Base-by-base conservation (phyloP, 2,329 filamentous ascomycete species). In the Thielaviopsis ethacetica region DNA sequence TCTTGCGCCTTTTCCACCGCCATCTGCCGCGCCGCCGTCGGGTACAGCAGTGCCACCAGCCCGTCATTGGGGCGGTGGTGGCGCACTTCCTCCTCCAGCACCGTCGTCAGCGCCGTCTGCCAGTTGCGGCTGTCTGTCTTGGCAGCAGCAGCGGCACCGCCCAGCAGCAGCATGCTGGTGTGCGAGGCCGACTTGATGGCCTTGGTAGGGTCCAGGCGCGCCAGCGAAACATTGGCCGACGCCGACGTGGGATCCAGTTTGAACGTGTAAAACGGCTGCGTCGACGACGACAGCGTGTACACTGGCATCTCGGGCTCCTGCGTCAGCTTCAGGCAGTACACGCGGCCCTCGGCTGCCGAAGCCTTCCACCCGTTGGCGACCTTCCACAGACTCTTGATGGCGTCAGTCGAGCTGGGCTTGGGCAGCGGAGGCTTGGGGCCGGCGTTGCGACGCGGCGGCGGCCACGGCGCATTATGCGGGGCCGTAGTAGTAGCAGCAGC, bases 301-400 rank as follows among this genome's bases (percentile, higher is more conserved):
- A 86, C 75, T 0, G 83, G 84, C 3, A 83, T 78, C 63, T 84
- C 80, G 54, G 72, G 73, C 60, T 79, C 76, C 61, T 76, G 75
- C 1, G 73, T 71, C 68, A 84, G 69, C 63, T 75, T 77, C 66
- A 85, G 70, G 66, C 79, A 82, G 69, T 77, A 85, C 24, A 76
- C 75, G 22, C 78, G 72, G 5, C 80, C 81, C 65, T 84, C 80
- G 2, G 76, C 75, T 0, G 74, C 68, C 0, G 81, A 77, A 1
- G 83, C 83, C 65, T 80, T 76, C 81, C 81, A 86, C 13, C 84
- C 85, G 66, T 86, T 87, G 61, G 80, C 75, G 0, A 82, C 82
- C 64, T 85, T 81, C 84, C 84, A 88, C 9, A 85, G 75, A 56
- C 76, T 76, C 63, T 79, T 79, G 41, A 87, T 75, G 62, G 86